phyloP scores from a whole-genome alignment of 169 alveolate genomes.

The Plasmodium ovale region DNA sequence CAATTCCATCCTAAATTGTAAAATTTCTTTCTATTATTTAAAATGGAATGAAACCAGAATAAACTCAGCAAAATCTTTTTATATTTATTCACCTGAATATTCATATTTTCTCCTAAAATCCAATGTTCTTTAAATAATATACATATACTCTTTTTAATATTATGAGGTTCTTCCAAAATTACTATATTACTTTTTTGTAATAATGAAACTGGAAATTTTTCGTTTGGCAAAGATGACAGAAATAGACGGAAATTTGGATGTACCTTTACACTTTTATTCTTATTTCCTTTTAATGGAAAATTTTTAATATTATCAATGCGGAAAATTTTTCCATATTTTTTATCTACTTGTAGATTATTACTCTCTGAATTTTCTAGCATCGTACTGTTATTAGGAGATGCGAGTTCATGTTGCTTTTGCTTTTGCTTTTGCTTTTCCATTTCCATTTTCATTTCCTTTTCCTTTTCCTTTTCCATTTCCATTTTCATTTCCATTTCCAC shows the following conservation, averaged over 20 bases:
- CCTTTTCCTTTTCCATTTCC: background rate
- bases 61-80: conserved; percentile 89
- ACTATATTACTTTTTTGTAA: conserved; percentile 95
- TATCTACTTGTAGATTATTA: conserved; percentile 9
- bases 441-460: background rate
- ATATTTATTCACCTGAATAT: conserved; percentile 45
- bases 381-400: background rate
- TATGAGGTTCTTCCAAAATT: conserved; percentile 94
- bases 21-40: conserved; percentile 93
- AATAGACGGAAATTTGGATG: conserved; percentile 95
- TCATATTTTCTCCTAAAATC: conserved; percentile 76
- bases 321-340: background rate
- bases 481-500: background rate
- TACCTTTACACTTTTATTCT: conserved; percentile 82
- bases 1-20: conserved; percentile 93
- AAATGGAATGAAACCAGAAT: conserved; percentile 92
- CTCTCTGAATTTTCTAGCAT: background rate
- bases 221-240: conserved; percentile 94
- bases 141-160: conserved; percentile 63
- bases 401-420: too few relatives aligned
- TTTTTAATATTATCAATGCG: background rate
- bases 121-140: conserved; percentile 72
- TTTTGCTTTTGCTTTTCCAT: background rate
- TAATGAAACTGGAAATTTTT: conserved; percentile 95
- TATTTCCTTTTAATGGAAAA: conserved; percentile 58